Evolutionary conservation across 306 rosid species (phyloP), one percentile per base, ranked within the genome.

Genomic region (Abrus pulchellus): DNA sequence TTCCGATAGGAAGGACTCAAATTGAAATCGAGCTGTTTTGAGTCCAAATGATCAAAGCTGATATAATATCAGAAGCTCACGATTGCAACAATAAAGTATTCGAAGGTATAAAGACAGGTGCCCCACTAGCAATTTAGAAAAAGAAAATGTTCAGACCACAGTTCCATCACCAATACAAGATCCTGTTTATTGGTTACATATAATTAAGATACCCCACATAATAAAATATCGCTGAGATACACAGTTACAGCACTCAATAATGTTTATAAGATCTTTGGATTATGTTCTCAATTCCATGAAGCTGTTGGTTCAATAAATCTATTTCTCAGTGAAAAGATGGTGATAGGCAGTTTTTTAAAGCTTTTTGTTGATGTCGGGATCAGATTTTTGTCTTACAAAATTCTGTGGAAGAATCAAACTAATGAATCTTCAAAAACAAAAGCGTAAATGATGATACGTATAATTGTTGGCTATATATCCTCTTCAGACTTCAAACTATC

Each of bases 1-100:
- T 71, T 63, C 3, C 50, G 32, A 54, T 27, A 12, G 40, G 59
- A 43, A 40, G 30, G 32, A 34, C 52, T 66, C 67, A 20, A 79
- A 82, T 63, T 85, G 79, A 55, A 83, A 74, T 56, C 48, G 56
- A 49, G 48, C 79, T 77, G 80, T 78, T 81, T 43, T 55, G 55
- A 86, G 74, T 55, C 66, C 47, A 67, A 75, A 86, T 85, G 50
- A 88, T 85, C 79, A 84, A 87, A 71, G 78, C 3, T 78, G 53
- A 49, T 78, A 59, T 57, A 79, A 72, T 57, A 81, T 56, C 52
- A 49, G 68, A 78, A 80, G 40, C 45, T 60, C 44, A 78, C 13
- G 32, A 76, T 47, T 59, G 55, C 34, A 57, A 77, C 45, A 38
- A 49, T 44, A 20, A 29, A 78, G 48, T 69, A 68, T 12, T 74